Conservation (phyloP, 164 flowering plant genomes). For the Chimonanthus salicifolius region DNA sequence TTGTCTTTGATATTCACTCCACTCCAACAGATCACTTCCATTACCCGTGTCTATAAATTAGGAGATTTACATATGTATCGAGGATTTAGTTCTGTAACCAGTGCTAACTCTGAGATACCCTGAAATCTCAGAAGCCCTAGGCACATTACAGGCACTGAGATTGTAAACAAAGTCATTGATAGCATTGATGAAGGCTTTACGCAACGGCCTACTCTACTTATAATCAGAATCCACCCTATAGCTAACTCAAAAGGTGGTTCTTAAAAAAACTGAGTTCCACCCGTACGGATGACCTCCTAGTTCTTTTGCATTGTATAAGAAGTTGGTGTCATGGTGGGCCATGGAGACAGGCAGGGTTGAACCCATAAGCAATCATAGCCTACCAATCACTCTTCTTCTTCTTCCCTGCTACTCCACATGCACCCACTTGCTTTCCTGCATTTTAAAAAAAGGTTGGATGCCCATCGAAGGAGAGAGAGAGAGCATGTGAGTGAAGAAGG, state of each 20-base stretch:
- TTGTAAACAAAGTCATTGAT: no score
- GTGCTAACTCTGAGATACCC: no score
- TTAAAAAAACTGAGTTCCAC: neutral
- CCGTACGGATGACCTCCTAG: neutral
- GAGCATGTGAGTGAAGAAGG: constrained; percentile 5
- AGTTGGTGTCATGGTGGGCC: neutral
- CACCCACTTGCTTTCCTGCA: constrained; percentile 28
- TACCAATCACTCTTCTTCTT: constrained; percentile 27
- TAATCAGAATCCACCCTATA: neutral
- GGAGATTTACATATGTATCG: no score
- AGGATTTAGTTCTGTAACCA: no score
- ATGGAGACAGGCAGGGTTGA: neutral
- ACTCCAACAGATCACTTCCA: no score
- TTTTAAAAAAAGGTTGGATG: neutral
- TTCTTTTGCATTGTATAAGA: neutral
- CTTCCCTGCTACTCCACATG: constrained; percentile 12
- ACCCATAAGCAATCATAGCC: constrained; percentile 15
- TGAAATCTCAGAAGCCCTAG: no score
- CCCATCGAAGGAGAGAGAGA: neutral
- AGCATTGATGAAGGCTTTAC: no score
- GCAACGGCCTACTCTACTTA: no score
- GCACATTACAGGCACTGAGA: no score
- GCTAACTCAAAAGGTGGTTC: neutral
- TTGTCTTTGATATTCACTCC: no score
- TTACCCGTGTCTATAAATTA: no score